These are phyloP conservation scores for Phenoliferia sp. DNA, from an alignment of 1,284 basidiomycete species.

Conservation along the genomic window DNA sequence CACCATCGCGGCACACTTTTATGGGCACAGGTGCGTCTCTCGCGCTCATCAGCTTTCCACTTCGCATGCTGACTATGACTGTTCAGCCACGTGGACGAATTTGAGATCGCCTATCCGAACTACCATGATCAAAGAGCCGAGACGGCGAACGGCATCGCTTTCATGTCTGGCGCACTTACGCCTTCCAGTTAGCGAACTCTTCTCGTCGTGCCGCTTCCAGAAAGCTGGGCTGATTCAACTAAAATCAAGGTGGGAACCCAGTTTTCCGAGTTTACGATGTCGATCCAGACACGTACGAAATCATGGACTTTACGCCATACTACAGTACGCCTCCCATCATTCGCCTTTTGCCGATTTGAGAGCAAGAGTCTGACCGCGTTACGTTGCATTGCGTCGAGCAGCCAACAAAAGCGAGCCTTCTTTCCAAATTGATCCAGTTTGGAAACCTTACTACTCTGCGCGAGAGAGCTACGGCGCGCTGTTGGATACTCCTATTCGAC, in stretches of 20 bases:
- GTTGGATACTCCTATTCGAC: slow-evolving; percentile 15
- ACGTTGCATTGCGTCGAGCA: slow-evolving; percentile 20
- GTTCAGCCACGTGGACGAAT: slow-evolving; percentile 48
- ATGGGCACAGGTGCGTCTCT: slow-evolving; percentile 47
- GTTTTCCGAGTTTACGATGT: slow-evolving; percentile 55
- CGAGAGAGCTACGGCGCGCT: slow-evolving; percentile 45
- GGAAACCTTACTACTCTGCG: slow-evolving; percentile 57
- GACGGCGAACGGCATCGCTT: slow-evolving; percentile 52
- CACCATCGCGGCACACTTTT: slow-evolving; percentile 55
- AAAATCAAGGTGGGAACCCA: slow-evolving; percentile 43
- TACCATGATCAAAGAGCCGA: slow-evolving; percentile 48
- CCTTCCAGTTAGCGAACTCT: slow-evolving; percentile 50
- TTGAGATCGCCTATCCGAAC: slow-evolving; percentile 56
- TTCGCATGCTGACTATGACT: not conserved
- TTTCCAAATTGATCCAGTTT: slow-evolving; percentile 46
- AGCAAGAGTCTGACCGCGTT: not conserved
- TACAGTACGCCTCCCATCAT: too few relatives aligned
- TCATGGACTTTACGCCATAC: slow-evolving; percentile 51
- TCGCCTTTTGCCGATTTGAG: not conserved
- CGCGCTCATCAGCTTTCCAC: not conserved
- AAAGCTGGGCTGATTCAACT: not conserved
- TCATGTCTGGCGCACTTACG: slow-evolving; percentile 55
- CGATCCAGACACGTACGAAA: slow-evolving; percentile 53
- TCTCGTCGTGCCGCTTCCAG: too few relatives aligned
- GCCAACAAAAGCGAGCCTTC: slow-evolving; percentile 34